Percentiles rank a stretch among this genome's conserved stretches.
phyloP scores from a whole-genome alignment of 371 early-diverging fungal genomes.

The Parasitella parasitica region DNA sequence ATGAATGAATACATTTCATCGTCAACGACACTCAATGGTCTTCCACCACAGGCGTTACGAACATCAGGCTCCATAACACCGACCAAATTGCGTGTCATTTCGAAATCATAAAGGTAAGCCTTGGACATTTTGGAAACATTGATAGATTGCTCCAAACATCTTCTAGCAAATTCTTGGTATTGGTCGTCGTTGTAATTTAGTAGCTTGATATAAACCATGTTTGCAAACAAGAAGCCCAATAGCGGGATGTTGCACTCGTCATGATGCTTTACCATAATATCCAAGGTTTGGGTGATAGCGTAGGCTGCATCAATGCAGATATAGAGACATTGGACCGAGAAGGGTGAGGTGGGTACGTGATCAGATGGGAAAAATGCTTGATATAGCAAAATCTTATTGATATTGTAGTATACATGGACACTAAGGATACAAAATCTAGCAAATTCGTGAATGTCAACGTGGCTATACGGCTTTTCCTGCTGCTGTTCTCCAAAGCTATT shows the following conservation, averaged over 20 bases:
- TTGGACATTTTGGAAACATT: constrained; percentile 31
- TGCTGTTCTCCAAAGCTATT: background rate
- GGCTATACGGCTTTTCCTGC: constrained; percentile 2
- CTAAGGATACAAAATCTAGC: constrained; percentile 30
- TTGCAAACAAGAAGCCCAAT: constrained; percentile 38
- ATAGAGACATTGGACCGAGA: constrained; percentile 24
- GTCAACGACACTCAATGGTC: background rate
- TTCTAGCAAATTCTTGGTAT: constrained; percentile 24
- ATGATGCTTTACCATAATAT: constrained; percentile 30
- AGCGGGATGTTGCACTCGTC: constrained; percentile 40
- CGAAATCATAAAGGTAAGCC: constrained; percentile 41
- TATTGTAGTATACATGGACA: constrained; percentile 36
- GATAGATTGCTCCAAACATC: constrained; percentile 31
- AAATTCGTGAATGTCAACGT: constrained; percentile 25
- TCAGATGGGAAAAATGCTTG: constrained; percentile 36
- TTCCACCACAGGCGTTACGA: constrained; percentile 13
- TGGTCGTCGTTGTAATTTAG: constrained; percentile 27
- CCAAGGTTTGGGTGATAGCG: constrained; percentile 33
- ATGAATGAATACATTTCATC: background rate
- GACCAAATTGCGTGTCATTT: constrained; percentile 31
- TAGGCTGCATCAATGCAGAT: constrained; percentile 42
- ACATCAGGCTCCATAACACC: constrained; percentile 31
- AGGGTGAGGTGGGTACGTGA: constrained; percentile 20
- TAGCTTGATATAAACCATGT: constrained; percentile 37
- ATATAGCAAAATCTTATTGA: constrained; percentile 42